Evolutionary conservation across 192 early-diverging fungal genomes (phyloP).

Genomic region (Podila horticola): DNA sequence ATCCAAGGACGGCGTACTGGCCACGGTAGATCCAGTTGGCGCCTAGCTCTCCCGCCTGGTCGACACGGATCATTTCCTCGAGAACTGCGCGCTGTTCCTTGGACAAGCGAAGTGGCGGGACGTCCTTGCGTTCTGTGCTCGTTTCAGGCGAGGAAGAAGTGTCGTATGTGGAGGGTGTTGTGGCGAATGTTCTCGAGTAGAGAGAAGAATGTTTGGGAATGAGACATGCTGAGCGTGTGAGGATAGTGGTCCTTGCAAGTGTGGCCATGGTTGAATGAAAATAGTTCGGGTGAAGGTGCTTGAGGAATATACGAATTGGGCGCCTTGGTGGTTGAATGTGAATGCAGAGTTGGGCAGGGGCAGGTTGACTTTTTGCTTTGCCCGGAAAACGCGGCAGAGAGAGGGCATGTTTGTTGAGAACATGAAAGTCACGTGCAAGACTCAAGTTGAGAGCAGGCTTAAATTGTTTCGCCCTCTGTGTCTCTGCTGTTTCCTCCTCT

Average conservation of each 20-base stretch:
- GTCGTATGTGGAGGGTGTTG: neutral
- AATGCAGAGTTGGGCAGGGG: no score
- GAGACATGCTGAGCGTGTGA: neutral
- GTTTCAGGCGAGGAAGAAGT: constrained; percentile 7
- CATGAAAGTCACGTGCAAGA: no score
- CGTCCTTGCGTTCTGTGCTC: neutral
- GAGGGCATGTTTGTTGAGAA: no score
- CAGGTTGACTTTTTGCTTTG: no score
- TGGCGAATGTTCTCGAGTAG: neutral
- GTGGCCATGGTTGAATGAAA: neutral
- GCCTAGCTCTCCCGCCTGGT: constrained; percentile 96
- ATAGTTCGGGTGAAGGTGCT: no score
- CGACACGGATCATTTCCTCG: constrained; percentile 89
- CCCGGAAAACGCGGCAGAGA: no score
- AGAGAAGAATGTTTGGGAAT: neutral
- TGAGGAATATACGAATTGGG: no score
- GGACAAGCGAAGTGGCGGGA: constrained; percentile 51
- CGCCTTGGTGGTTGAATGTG: no score
- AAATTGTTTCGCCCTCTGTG: constrained; percentile 2
- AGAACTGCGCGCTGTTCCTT: constrained; percentile 67
- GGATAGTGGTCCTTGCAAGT: neutral
- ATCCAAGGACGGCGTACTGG: constrained; percentile 84
- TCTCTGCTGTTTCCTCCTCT: constrained; percentile 38
- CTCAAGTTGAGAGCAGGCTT: neutral
- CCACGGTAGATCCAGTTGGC: constrained; percentile 97